Base-by-base conservation (phyloP, 2,329 filamentous ascomycete species). In the Penicillium sp. region DNA sequence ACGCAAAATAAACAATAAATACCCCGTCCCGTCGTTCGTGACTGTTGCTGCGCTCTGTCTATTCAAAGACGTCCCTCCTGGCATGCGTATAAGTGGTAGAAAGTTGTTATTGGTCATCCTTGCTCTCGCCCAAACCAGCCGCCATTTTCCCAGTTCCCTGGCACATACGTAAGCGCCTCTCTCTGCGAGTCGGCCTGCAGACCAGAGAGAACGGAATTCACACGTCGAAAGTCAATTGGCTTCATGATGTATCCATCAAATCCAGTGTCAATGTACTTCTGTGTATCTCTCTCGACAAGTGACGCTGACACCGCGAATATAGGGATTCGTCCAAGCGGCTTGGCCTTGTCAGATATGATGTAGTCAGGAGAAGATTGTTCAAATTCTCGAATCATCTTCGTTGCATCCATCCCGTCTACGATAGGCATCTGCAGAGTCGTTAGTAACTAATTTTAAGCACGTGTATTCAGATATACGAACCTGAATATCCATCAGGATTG, bases 211-310 rank as follows among this genome's bases (percentile, higher is more conserved):
- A 96, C 77, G 21, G 81, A 79, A 58, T 83, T 84, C 0, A 96
- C 77, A 8, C 90, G 81, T 62, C 85, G 83, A 67, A 96, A 95
- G 59, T 93, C 86, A 46, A 96, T 89, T 0, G 91, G 91, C 66
- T 96, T 96, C 57, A 95, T 76, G 24, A 96, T 91, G 91, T 91
- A 96, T 23, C 88, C 91, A 63, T 96, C 91, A 63, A 96, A 96
- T 0, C 91, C 91, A 6, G 85, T 85, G 46, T 88, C 80, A 45
- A 91, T 82, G 63, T 96, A 96, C 0, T 73, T 81, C 42, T 86
- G 77, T 51, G 77, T 81, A 46, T 91, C 82, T 18, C 79, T 81
- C 68, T 96, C 91, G 1, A 89, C 66, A 1, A 96, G 76, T 0
- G 90, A 93, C 7, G 91, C 91, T 0, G 91, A 96, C 0, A 96